A percentile compares a stretch with the other conserved stretches of the same genome.
phyloP scores from a whole-genome alignment of 257 asterid genomes.

The Przewalskia tangutica region DNA sequence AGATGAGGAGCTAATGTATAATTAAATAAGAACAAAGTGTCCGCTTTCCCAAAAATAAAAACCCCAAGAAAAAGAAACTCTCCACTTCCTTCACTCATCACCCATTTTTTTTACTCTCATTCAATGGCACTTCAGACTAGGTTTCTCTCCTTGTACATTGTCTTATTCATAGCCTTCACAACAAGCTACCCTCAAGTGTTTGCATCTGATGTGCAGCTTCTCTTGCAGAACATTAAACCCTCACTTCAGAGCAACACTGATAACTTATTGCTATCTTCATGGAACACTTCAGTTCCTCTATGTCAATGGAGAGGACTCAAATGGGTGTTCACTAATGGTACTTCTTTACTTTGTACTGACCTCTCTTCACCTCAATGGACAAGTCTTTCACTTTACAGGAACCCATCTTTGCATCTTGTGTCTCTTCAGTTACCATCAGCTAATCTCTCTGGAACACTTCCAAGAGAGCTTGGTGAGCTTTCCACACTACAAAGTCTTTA shows the following conservation, averaged over 20 bases:
- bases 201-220: conserved; percentile 58
- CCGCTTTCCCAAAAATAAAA: conserved; percentile 57
- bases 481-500: conserved; percentile 55
- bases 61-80: conserved; percentile 14
- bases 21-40: conserved; percentile 14
- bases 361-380: conserved; percentile 82
- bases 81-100: neutral
- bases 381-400: conserved; percentile 28
- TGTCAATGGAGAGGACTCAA: conserved; percentile 93
- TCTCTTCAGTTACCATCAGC: conserved; percentile 90
- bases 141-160: conserved; percentile 17
- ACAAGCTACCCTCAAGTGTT: conserved; percentile 1
- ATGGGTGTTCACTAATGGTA: conserved; percentile 62
- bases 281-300: conserved; percentile 74
- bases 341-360: conserved; percentile 41
- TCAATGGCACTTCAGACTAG: conserved; percentile 50
- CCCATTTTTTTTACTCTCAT: neutral
- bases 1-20: neutral
- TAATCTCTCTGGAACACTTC: conserved; percentile 75
- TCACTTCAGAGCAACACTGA: conserved; percentile 59
- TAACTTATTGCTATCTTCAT: conserved; percentile 58
- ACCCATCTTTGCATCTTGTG: conserved; percentile 51
- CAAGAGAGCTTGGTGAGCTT: conserved; percentile 75
- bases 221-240: conserved; percentile 62
- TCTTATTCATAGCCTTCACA: conserved; percentile 12